Evolutionary conservation across 805 yeast genomes (phyloP), one percentile per base, ranked within the genome.

Genomic region (Hemisphaericaspora nanyangensis): DNA sequence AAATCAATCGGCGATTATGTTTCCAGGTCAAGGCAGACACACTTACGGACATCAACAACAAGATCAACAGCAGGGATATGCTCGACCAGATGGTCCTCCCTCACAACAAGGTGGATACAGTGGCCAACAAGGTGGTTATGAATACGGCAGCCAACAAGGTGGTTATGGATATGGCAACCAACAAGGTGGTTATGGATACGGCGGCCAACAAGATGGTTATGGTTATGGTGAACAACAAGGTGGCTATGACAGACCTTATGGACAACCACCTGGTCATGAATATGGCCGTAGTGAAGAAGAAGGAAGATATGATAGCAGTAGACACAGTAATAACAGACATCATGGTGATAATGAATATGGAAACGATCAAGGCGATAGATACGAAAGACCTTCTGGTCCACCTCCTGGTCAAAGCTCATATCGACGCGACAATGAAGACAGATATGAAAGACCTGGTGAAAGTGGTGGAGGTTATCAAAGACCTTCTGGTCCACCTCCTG

Each of bases 1-100:
- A 20, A 20, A 22, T 22, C 26, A 22, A 22, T 22, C 11, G 11
- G 26, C n/a, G 5, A 36, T 5, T 13, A 51, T 51, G 55, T 51
- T 51, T 34, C 54, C 54, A 40, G 54, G 55, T 7, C 40, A 44
- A 41, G 53, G 52, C 7, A 36, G 43, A 22, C 44, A 48, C 17
- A 28, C 37, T 6, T 39, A 42, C 25, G 41, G 42, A 22, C 8
- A 22, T 12, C 8, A 22, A 8, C 26, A 22, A 12, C 26, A 22
- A 22, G 26, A 22, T 8, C 12, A 12, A 22, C 11, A 22, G 12
- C 26, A 22, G 11, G 26, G 29, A 3, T 27, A 35, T n/a, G 13
- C 18, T n/a, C 36, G 8, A 29, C 42, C 29, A 34, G 40, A 25
- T 24, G 37, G 25, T 6, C 19, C 22, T 35, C 16, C 38, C 7